phyloP scores from a whole-genome alignment of 257 asterid genomes.

The Scutellaria minor region DNA sequence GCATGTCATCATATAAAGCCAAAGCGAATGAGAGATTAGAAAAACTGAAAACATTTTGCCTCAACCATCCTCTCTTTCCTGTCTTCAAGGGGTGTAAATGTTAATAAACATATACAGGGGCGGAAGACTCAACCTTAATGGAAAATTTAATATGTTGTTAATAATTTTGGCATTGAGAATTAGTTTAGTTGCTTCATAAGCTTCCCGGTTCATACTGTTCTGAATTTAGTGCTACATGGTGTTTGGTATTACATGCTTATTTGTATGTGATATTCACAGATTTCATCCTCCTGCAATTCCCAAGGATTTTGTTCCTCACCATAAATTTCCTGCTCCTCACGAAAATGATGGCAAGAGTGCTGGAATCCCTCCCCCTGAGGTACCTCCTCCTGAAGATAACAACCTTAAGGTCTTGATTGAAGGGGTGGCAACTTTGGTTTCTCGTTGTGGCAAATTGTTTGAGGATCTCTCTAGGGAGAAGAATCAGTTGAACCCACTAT shows the following conservation, averaged over 20 bases:
- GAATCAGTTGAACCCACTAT: slow-evolving; percentile 80
- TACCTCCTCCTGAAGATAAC: slow-evolving; percentile 80
- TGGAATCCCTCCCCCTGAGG: slow-evolving; percentile 69
- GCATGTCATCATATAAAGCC: no score
- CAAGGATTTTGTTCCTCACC: slow-evolving; percentile 72
- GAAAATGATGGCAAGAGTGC: slow-evolving; percentile 50
- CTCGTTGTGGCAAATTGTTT: slow-evolving; percentile 89
- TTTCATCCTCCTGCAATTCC: slow-evolving; percentile 87
- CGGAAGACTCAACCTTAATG: no score
- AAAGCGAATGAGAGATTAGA: no score
- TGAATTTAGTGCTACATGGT: background rate
- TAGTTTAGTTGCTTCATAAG: slow-evolving; percentile 12
- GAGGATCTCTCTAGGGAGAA: slow-evolving; percentile 94
- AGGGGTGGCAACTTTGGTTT: slow-evolving; percentile 92
- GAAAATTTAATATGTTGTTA: background rate
- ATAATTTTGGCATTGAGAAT: background rate
- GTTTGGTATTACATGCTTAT: slow-evolving; percentile 5
- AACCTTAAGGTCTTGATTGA: slow-evolving; percentile 83
- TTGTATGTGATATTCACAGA: slow-evolving; percentile 49
- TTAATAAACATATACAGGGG: no score
- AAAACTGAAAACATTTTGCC: no score
- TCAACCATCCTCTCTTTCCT: no score
- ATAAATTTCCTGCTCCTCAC: slow-evolving; percentile 66
- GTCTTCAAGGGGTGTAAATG: no score
- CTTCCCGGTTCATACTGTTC: background rate